Evolutionary conservation across 148 eudicot genomes (phyloP).

Genomic region (Chenopodium berlandieri): DNA sequence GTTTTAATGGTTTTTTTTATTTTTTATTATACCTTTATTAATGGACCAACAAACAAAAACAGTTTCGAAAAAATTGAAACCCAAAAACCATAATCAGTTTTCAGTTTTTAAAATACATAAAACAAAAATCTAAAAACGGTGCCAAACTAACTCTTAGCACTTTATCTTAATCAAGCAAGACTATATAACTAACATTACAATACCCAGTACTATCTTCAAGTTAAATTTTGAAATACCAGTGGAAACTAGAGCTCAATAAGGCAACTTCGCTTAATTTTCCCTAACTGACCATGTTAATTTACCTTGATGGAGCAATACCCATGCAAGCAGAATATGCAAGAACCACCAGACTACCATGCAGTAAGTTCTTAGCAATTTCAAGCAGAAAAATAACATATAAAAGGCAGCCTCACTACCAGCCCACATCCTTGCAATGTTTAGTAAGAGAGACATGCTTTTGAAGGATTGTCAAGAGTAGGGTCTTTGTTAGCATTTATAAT

Average conservation of each 20-base stretch:
- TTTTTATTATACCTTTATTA: no score
- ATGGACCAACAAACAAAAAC: no score
- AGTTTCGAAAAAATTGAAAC: no score
- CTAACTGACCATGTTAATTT: not conserved
- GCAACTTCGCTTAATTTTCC: not conserved
- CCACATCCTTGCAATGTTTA: not conserved
- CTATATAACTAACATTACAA: not conserved
- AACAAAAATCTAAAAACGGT: no score
- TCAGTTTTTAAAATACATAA: no score
- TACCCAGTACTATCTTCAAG: not conserved
- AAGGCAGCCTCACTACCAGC: not conserved
- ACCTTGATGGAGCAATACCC: not conserved
- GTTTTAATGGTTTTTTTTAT: no score
- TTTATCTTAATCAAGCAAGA: not conserved
- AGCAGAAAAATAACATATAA: not conserved
- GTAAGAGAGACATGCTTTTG: not conserved
- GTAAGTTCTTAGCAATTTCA: not conserved
- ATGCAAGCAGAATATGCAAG: not conserved
- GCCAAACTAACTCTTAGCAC: not conserved
- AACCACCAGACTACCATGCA: not conserved
- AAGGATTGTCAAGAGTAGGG: not conserved
- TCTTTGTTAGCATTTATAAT: not conserved
- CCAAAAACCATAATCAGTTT: no score
- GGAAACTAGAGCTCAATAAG: not conserved
- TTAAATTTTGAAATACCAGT: not conserved